These are phyloP conservation scores for Friedmanniomyces simplex DNA, from an alignment of 495 filamentous ascomycete genomes.

Conservation along the genomic window DNA sequence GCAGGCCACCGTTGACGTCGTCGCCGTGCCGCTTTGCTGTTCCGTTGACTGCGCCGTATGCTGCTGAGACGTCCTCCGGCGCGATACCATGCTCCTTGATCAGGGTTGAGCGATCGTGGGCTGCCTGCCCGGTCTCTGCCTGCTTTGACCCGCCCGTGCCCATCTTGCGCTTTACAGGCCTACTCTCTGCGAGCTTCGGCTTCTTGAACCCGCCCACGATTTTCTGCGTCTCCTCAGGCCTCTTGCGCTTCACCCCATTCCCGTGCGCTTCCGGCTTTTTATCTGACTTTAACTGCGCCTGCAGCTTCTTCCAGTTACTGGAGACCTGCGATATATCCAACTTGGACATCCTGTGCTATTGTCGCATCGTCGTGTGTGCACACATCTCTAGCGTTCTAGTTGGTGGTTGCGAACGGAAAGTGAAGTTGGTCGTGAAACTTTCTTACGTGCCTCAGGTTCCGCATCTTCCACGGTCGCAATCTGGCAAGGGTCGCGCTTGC, in stretches of 20 bases:
- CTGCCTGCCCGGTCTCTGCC: constrained; percentile 5
- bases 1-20: constrained; percentile 41
- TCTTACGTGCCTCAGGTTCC: neutral
- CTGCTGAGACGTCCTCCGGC: constrained; percentile 47
- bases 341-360: constrained; percentile 8
- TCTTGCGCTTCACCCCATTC: constrained; percentile 26
- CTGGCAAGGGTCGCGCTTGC: too few species aligned
- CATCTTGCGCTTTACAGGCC: constrained; percentile 24
- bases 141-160: constrained; percentile 21
- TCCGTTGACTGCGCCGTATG: constrained; percentile 38
- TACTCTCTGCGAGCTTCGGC: constrained; percentile 55
- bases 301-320: constrained; percentile 38
- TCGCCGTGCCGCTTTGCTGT: constrained; percentile 15
- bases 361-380: neutral
- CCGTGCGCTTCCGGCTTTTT: constrained; percentile 5
- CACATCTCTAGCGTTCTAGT: neutral
- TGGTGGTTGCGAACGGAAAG: neutral
- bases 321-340: constrained; percentile 30
- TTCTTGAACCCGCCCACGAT: constrained; percentile 45
- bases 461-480: neutral
- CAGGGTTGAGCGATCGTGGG: neutral
- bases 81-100: constrained; percentile 44
- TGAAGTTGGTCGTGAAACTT: neutral
- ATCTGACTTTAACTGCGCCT: constrained; percentile 25
- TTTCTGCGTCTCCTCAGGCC: neutral